These are phyloP conservation scores for Nidularia sp. DNA, from an alignment of 768 basidiomycete genomes.

Conservation along the genomic window DNA sequence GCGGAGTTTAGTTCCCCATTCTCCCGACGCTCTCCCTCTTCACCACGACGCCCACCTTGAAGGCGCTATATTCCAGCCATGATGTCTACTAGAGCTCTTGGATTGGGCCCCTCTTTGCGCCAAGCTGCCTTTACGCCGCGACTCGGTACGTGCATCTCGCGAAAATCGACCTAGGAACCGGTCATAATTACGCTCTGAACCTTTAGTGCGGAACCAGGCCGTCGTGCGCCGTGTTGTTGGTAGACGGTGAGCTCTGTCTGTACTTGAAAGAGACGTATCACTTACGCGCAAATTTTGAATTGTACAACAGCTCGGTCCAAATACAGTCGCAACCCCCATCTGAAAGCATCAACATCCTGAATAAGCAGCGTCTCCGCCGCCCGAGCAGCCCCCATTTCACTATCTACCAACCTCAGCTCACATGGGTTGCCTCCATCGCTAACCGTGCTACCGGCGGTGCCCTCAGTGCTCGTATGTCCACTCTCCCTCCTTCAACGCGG, in stretches of 20 bases:
- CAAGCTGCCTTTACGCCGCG: too few species aligned
- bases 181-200: too few species aligned
- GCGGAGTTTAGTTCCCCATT: too few species aligned
- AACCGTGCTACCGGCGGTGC: conserved; percentile 84
- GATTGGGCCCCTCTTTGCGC: too few species aligned
- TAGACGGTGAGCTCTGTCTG: conserved; percentile 32
- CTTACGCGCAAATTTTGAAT: conserved; percentile 1
- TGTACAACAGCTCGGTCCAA: conserved; percentile 44
- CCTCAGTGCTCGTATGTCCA: conserved; percentile 68
- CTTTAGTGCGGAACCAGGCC: conserved; percentile 38
- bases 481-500: not conserved
- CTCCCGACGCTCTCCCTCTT: too few species aligned
- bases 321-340: conserved; percentile 63
- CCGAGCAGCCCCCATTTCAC: conserved; percentile 94
- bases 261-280: not conserved
- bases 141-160: too few species aligned
- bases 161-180: too few species aligned
- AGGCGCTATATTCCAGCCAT: too few species aligned
- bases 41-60: too few species aligned
- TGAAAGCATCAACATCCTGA: conserved; percentile 61
- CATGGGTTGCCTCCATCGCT: conserved; percentile 82
- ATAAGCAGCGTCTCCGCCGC: conserved; percentile 83
- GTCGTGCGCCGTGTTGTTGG: conserved; percentile 30
- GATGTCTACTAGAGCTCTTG: too few species aligned
- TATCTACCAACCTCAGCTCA: conserved; percentile 94